Evolutionary conservation across 108 stramenopile genomes (phyloP).

Genomic region (Aurantiochytrium sp.): DNA sequence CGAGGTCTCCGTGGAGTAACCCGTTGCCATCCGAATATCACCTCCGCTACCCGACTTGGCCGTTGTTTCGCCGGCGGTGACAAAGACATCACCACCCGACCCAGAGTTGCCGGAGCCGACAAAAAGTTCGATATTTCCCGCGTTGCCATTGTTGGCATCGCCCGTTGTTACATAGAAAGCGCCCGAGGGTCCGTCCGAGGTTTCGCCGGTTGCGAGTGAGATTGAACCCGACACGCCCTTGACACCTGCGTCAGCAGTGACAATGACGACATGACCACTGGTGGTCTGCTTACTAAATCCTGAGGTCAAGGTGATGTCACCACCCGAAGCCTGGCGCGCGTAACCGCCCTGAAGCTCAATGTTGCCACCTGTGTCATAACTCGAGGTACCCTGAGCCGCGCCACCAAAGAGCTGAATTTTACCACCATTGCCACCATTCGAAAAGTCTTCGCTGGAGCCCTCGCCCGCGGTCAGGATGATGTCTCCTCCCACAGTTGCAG

Average conservation of each 20-base stretch:
- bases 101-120: not conserved
- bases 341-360: not conserved
- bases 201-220: not conserved
- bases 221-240: not conserved
- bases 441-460: constrained; percentile 30
- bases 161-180: not conserved
- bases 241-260: not conserved
- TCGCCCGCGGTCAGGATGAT: constrained; percentile 43
- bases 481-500: constrained; percentile 28
- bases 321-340: constrained; percentile 25
- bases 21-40: not conserved
- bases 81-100: not conserved
- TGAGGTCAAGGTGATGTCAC: not conserved
- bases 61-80: not conserved
- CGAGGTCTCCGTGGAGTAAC: not conserved
- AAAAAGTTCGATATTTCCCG: not conserved
- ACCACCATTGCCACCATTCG: constrained; percentile 36
- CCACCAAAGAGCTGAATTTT: constrained; percentile 37
- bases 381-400: constrained; percentile 27
- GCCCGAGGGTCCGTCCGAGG: not conserved
- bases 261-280: not conserved
- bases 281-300: not conserved
- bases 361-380: not conserved
- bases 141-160: not conserved
- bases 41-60: not conserved